phyloP scores from a whole-genome alignment of 2,329 filamentous ascomycete genomes.

The Pseudomassariella vexata region DNA sequence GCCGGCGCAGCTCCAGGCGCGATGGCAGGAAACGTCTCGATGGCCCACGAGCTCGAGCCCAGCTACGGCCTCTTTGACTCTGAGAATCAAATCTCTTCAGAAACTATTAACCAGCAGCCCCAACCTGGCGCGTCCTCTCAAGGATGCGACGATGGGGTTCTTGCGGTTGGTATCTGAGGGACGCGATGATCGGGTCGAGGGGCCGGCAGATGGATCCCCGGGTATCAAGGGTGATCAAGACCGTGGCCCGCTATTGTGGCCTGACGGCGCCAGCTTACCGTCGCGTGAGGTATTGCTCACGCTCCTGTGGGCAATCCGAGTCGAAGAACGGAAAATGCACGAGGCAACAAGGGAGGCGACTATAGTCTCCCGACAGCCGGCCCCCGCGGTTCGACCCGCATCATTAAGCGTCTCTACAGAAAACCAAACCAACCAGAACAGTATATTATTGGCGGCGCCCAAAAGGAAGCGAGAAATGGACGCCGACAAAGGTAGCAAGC shows the following conservation, averaged over 20 bases:
- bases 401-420: conserved; percentile 8
- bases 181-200: conserved; percentile 39
- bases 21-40: conserved; percentile 40
- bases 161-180: conserved; percentile 66
- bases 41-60: conserved; percentile 47
- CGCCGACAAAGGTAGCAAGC: conserved; percentile 6
- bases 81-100: conserved; percentile 56
- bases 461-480: conserved; percentile 8
- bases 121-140: conserved; percentile 66
- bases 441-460: conserved; percentile 7
- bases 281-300: conserved; percentile 29
- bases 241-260: conserved; percentile 27
- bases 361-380: conserved; percentile 10
- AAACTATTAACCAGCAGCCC: conserved; percentile 69
- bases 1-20: conserved; percentile 38
- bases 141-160: conserved; percentile 68
- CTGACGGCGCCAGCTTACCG: conserved; percentile 29
- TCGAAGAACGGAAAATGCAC: conserved; percentile 26
- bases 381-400: conserved; percentile 6
- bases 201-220: conserved; percentile 25
- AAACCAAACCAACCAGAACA: conserved; percentile 8
- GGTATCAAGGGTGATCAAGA: conserved; percentile 29
- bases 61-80: conserved; percentile 48
- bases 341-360: conserved; percentile 8
- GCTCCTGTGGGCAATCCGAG: conserved; percentile 26